phyloP scores from a whole-genome alignment of 331 rosid species.

The Quercus lobata region DNA sequence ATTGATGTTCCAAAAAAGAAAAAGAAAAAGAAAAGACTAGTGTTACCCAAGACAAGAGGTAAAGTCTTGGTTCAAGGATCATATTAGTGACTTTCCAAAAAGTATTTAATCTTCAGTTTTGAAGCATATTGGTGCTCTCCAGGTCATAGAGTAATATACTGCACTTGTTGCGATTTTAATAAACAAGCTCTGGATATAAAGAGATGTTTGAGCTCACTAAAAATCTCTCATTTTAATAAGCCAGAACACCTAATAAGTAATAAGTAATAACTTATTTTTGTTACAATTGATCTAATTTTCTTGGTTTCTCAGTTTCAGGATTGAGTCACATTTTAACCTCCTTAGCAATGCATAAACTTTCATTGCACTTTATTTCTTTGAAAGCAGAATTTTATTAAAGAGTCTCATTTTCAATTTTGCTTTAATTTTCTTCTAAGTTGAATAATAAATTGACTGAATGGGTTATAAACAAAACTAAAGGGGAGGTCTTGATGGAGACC shows the following conservation, averaged over 20 bases:
- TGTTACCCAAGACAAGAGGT: neutral
- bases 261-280: too few species aligned
- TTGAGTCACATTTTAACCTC: neutral
- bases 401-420: neutral
- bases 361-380: neutral
- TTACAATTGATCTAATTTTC: neutral
- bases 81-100: neutral
- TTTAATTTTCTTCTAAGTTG: neutral
- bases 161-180: neutral
- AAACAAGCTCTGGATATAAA: neutral
- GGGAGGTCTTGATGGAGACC: neutral
- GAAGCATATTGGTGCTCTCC: neutral
- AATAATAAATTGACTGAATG: neutral
- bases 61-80: neutral
- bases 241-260: neutral
- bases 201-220: neutral
- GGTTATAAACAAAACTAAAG: neutral
- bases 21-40: neutral
- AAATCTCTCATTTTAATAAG: neutral
- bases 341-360: neutral
- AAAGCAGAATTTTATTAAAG: neutral
- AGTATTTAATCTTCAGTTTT: neutral
- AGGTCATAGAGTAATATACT: neutral
- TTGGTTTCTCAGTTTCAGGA: neutral
- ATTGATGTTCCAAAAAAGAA: neutral